A percentile compares a stretch with the other conserved stretches of the same genome.
Evolutionary conservation across 2,329 filamentous ascomycete genomes (phyloP).

Genomic region (Dactylonectria macrodidyma): DNA sequence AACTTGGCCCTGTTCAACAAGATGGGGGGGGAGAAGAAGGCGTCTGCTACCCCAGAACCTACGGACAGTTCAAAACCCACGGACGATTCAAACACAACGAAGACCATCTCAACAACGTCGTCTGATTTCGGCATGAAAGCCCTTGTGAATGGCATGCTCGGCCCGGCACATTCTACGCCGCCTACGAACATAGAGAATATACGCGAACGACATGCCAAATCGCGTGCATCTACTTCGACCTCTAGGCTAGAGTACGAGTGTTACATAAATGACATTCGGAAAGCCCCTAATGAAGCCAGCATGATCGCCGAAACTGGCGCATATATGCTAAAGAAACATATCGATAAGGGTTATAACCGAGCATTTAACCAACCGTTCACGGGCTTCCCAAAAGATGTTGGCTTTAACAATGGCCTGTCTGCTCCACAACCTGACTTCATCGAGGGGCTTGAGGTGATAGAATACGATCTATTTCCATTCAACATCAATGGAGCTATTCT

Average conservation of each 20-base stretch:
- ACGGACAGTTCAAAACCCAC: too few species aligned
- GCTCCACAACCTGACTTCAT: slow-evolving; percentile 48
- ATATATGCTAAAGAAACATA: slow-evolving; percentile 39
- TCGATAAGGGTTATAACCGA: slow-evolving; percentile 8
- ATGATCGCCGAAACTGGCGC: background rate
- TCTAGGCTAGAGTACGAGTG: background rate
- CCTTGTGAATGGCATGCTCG: background rate
- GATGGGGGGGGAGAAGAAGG: background rate
- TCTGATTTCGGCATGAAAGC: background rate
- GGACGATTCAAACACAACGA: background rate
- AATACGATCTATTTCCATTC: slow-evolving; percentile 29
- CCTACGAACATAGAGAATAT: background rate
- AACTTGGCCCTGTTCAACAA: slow-evolving; percentile 15
- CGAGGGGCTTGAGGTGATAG: slow-evolving; percentile 38
- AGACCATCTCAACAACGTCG: background rate
- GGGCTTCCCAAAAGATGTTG: slow-evolving; percentile 41
- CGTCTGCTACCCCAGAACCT: background rate
- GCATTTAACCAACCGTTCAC: slow-evolving; percentile 33
- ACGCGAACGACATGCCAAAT: background rate
- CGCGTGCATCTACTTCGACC: background rate
- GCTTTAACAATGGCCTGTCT: slow-evolving; percentile 48
- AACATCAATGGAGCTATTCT: slow-evolving; percentile 38
- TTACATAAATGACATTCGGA: background rate
- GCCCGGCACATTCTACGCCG: too few species aligned
- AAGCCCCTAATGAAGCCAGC: background rate